Base-by-base conservation (phyloP, 108 stramenopile genomes). In the Bacterosira constricta region DNA sequence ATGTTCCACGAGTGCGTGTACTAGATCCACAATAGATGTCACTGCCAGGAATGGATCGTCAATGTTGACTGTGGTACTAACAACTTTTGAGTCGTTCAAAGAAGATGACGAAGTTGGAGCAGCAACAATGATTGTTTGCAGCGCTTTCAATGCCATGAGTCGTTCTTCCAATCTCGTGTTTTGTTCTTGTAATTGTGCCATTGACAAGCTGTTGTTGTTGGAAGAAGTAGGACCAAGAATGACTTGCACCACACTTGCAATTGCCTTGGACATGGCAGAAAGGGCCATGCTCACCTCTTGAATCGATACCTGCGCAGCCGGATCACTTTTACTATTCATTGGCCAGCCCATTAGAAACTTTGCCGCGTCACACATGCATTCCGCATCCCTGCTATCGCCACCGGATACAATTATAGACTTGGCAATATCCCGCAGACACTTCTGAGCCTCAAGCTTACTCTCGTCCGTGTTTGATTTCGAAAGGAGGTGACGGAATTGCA, bases 341-440 rank as follows among this genome's bases (percentile, higher is more conserved):
- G 87, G 86, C 90, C 90, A 91, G 20, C 46, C 17, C 23, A 86
- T 46, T 15, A 91, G 20, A 54, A 65, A 69, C 37, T 79, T 66
- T 6, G 85, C 79, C 3, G 86, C 86, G 42, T 59, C 60, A 27
- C 84, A 35, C 56, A 92, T 45, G 44, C 67, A 45, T 23, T 77
- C 63, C 21, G 69, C 53, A 20, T 65, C 76, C 66, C 32, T 29
- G 8, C 73, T 57, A 42, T 66, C 68, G 30, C 70, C 77, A 53
- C 34, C 55, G 29, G 55, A 56, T 3, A 81, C 41, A 32, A 84
- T 44, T 36, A 66, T 68, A 50, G 66, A 37, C 38, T 66, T 57
- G 29, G 75, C 52, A 13, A 80, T 59, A 44, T 60, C 56, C 37
- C 75, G 68, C 52, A 79, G 32, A 54, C 85, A 75, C 15, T 64